These are phyloP conservation scores for Endotrypanum monterogeii DNA, from an alignment of 208 protist genomes.

Conservation along the genomic window DNA sequence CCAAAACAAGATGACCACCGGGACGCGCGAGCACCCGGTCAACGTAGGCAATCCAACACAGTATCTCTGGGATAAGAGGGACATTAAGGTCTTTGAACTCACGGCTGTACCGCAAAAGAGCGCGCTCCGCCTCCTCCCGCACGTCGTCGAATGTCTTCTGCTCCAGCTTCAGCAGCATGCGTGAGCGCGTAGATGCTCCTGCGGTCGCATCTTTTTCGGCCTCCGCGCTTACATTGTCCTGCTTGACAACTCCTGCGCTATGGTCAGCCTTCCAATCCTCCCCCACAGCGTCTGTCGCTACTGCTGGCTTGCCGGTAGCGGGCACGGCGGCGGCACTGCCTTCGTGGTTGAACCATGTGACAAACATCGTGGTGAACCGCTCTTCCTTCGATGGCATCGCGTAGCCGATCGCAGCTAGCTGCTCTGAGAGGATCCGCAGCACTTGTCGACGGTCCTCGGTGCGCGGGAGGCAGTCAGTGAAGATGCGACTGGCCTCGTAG, in stretches of 20 bases:
- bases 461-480: conserved; percentile 93
- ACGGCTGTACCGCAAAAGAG: conserved; percentile 93
- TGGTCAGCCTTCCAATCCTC: not conserved
- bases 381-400: conserved; percentile 72
- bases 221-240: conserved; percentile 7
- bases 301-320: not conserved
- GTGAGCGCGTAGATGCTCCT: not conserved
- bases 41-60: conserved; percentile 91
- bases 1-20: conserved; percentile 91
- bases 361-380: conserved; percentile 79
- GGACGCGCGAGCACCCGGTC: conserved; percentile 86
- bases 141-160: conserved; percentile 78
- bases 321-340: conserved; percentile 2
- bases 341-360: conserved; percentile 73
- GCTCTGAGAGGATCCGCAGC: conserved; percentile 76
- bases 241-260: not conserved
- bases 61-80: conserved; percentile 91
- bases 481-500: conserved; percentile 94
- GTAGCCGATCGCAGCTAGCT: conserved; percentile 87
- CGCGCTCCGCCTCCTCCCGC: conserved; percentile 76
- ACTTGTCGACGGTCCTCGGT: conserved; percentile 71
- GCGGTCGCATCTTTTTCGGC: not conserved
- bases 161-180: conserved; percentile 40
- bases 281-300: not conserved
- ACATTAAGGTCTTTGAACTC: conserved; percentile 94